Evolutionary conservation across 441 rosid species (phyloP), one percentile per base, ranked within the genome.

Genomic region (Sinapis alba): DNA sequence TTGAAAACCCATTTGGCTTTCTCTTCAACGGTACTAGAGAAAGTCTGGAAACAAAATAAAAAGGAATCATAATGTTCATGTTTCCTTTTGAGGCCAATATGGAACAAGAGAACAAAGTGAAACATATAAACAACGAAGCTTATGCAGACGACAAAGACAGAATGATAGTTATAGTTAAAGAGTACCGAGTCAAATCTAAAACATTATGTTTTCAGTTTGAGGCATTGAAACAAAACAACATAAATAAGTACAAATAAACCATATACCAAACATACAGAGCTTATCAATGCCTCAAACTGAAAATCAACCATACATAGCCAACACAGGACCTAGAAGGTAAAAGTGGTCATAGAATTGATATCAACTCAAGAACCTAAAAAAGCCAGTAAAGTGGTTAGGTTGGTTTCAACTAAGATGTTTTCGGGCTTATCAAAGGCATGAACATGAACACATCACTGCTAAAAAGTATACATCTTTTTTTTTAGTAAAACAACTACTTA

Each of bases 1-100:
- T 90, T 88, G 85, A 94, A 87, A 64, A 94, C 71, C 97, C 97
- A 88, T 83, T 86, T 94, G 19, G 98, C 97, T 83, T 94, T 92
- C 86, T 92, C 97, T 84, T 92, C 97, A 71, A 94, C 96, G 21
- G 96, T 84, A 70, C 60, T 88, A 13, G 98, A 90, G 83, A 94
- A 80, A 43, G 88, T 83, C 97, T 94, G 89, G 63, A 81, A n/a
- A 56, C 41, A 38, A 60, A 19, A 43, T 53, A 36, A 60, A 60
- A 9, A 23, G 0, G 8, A 16, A 16, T 7, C 32, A 15, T n/a
- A 28, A 62, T 30, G 28, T 41, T 61, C 6, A 47, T 11, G 23
- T 27, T 58, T 3, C 24, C 53, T 6, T 21, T 53, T 2, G 27
- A 68, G 54, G 60, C 23, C 23, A 59, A 16, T 47, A 59, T 51